Evolutionary conservation across 2,329 filamentous ascomycete species (phyloP).

Genomic region (Fusarium tanahbumbuense): DNA sequence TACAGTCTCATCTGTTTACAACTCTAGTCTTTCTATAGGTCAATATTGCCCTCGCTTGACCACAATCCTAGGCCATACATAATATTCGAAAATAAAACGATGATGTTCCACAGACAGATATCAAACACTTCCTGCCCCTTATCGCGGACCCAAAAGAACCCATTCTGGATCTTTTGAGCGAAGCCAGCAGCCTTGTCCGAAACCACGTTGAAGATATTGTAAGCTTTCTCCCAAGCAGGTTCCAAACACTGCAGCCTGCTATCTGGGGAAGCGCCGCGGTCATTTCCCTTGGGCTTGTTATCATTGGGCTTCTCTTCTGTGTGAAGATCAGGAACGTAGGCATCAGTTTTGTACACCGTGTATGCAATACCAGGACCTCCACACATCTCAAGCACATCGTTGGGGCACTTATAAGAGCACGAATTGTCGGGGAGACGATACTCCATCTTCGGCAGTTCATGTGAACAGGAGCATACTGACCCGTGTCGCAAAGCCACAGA

Average conservation of each 20-base stretch:
- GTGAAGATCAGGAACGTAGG: not conserved
- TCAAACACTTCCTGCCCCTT: conserved; percentile 14
- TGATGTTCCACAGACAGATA: conserved; percentile 3
- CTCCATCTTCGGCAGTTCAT: not conserved
- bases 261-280: not conserved
- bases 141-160: not conserved
- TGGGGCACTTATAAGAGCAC: not conserved
- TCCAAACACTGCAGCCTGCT: conserved; percentile 7
- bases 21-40: not conserved
- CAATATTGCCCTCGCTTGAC: not conserved
- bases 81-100: conserved; percentile 5
- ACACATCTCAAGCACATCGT: not conserved
- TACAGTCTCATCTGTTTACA: not conserved
- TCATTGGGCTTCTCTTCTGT: not conserved
- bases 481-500: not conserved
- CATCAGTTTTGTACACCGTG: not conserved
- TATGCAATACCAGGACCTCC: conserved; percentile 1
- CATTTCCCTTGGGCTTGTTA: not conserved
- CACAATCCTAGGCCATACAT: not conserved
- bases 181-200: not conserved
- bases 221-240: not conserved
- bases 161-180: not conserved
- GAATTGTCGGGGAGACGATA: not conserved
- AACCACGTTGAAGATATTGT: not conserved
- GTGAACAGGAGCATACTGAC: not conserved